These are phyloP conservation scores for Apostasia ramifera DNA, from an alignment of 106 monocot genomes.

Conservation along the genomic window DNA sequence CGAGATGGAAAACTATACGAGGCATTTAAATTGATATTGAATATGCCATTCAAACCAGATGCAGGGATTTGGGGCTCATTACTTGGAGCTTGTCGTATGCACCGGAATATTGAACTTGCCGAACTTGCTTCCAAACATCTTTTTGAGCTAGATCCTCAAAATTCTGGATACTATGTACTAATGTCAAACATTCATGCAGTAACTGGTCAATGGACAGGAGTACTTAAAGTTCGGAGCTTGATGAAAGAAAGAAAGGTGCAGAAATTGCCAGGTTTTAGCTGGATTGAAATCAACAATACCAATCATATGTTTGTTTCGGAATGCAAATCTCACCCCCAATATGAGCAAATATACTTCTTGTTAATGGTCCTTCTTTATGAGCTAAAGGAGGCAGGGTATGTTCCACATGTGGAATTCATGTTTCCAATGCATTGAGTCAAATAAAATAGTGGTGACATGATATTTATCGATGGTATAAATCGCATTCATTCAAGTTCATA, in stretches of 20 bases:
- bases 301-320: constrained; percentile 61
- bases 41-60: constrained; percentile 67
- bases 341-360: constrained; percentile 34
- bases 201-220: constrained; percentile 63
- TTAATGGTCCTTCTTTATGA: constrained; percentile 46
- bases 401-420: constrained; percentile 32
- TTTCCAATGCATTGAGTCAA: background rate
- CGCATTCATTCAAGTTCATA: too few relatives aligned
- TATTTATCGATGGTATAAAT: too few relatives aligned
- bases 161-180: constrained; percentile 92
- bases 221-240: constrained; percentile 52
- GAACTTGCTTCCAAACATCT: constrained; percentile 72
- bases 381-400: constrained; percentile 74
- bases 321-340: constrained; percentile 46
- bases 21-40: constrained; percentile 46
- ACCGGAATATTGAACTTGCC: constrained; percentile 58
- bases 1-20: constrained; percentile 56
- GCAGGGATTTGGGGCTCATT: constrained; percentile 89
- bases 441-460: too few relatives aligned
- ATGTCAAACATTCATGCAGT: constrained; percentile 77
- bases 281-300: constrained; percentile 56
- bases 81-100: constrained; percentile 69
- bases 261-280: constrained; percentile 78
- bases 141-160: constrained; percentile 66
- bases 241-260: constrained; percentile 74